phyloP scores from a whole-genome alignment of 345 rosid species.

The Excoecaria agallocha region DNA sequence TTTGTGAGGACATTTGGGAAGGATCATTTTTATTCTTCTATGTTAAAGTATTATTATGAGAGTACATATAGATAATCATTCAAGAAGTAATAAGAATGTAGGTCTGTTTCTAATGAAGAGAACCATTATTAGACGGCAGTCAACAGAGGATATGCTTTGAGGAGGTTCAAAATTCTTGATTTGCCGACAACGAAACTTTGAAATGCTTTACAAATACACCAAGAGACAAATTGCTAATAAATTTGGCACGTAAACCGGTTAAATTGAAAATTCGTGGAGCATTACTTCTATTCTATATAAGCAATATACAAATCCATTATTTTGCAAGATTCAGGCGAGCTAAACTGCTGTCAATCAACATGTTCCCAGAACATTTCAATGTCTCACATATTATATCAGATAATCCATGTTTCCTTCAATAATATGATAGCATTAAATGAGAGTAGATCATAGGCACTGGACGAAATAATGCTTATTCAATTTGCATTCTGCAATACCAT shows the following conservation, averaged over 20 bases:
- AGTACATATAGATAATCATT: not conserved
- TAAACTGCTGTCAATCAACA: not conserved
- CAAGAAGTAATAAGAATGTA: not conserved
- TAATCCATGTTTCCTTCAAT: not conserved
- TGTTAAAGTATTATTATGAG: no score
- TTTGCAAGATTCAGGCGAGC: not conserved
- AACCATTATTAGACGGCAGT: not conserved
- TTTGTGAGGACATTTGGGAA: no score
- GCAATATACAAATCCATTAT: not conserved
- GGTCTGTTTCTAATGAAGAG: not conserved
- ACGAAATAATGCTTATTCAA: not conserved
- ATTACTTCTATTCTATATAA: not conserved
- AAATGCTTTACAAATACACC: not conserved
- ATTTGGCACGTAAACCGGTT: not conserved
- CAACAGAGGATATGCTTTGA: not conserved
- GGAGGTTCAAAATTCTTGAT: not conserved
- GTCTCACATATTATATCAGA: not conserved
- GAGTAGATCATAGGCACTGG: not conserved
- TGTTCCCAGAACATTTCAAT: not conserved
- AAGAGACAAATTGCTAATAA: no score
- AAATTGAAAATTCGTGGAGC: not conserved
- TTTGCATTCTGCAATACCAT: not conserved
- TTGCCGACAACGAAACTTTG: not conserved
- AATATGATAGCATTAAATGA: not conserved
- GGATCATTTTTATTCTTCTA: no score